Conservation (phyloP, 1,284 basidiomycete genomes). For the Rhizoctonia solani region DNA sequence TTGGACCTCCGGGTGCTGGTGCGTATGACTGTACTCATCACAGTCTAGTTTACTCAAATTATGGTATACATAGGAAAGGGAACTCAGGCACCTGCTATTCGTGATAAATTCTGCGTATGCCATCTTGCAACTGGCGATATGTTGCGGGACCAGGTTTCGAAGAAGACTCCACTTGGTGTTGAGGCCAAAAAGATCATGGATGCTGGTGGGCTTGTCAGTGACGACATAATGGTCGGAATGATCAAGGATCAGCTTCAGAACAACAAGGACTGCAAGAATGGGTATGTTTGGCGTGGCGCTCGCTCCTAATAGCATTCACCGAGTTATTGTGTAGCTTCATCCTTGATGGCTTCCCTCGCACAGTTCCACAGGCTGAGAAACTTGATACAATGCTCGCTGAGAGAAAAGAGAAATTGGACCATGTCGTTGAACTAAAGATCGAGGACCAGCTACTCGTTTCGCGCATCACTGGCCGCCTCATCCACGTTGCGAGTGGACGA, state of each 20-base stretch:
- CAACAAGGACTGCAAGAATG: slow-evolving; percentile 91
- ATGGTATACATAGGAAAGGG: slow-evolving; percentile 76
- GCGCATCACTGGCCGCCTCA: slow-evolving; percentile 93
- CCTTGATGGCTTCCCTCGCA: slow-evolving; percentile 97
- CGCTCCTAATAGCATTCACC: not conserved
- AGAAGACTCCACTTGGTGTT: slow-evolving; percentile 86
- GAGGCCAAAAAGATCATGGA: slow-evolving; percentile 99
- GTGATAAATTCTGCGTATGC: slow-evolving; percentile 92
- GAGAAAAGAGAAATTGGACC: slow-evolving; percentile 87
- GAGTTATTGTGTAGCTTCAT: slow-evolving; percentile 71
- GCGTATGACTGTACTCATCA: slow-evolving; percentile 43
- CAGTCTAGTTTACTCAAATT: not conserved
- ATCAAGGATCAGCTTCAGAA: slow-evolving; percentile 95
- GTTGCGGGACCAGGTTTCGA: slow-evolving; percentile 90
- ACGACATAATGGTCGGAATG: slow-evolving; percentile 98
- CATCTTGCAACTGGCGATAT: slow-evolving; percentile 99
- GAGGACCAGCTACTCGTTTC: slow-evolving; percentile 95
- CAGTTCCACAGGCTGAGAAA: slow-evolving; percentile 96
- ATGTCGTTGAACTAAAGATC: slow-evolving; percentile 90
- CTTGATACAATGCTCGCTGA: slow-evolving; percentile 86
- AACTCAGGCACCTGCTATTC: slow-evolving; percentile 94
- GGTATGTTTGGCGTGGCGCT: slow-evolving; percentile 59
- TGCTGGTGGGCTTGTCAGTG: slow-evolving; percentile 87
- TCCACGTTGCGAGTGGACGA: slow-evolving; percentile 88
- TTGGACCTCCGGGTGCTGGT: slow-evolving; percentile 98